A percentile compares a stretch with the other conserved stretches of the same genome.
These are phyloP conservation scores for Trichosporon sp. DNA, from an alignment of 1,284 basidiomycete genomes.

Conservation along the genomic window DNA sequence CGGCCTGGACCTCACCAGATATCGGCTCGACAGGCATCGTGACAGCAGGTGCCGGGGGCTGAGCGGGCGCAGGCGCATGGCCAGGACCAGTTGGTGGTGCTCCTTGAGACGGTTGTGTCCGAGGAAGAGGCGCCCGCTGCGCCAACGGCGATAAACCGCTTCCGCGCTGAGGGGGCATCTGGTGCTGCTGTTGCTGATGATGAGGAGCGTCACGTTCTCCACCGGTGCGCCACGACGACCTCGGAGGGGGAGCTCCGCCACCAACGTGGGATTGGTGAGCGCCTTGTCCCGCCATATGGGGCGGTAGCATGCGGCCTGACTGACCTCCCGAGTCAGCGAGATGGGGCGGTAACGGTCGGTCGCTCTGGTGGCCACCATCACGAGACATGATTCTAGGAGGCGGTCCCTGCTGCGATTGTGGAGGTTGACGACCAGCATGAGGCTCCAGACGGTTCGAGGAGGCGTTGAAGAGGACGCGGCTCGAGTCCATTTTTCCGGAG, in stretches of 20 bases:
- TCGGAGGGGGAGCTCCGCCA: slow-evolving; percentile 13
- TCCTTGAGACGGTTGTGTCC: not conserved
- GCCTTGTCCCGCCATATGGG: slow-evolving; percentile 26
- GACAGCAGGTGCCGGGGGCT: slow-evolving; percentile 23
- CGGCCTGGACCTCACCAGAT: slow-evolving; percentile 59
- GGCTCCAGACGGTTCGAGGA: slow-evolving; percentile 74
- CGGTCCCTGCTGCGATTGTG: slow-evolving; percentile 29
- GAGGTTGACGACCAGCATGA: slow-evolving; percentile 32
- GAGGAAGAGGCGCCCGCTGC: not conserved
- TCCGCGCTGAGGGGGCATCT: not conserved
- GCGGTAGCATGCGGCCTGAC: slow-evolving; percentile 29
- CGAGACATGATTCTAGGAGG: slow-evolving; percentile 46
- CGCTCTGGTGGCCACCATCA: slow-evolving; percentile 11
- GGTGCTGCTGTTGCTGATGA: slow-evolving; percentile 30
- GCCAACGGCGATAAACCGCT: not conserved
- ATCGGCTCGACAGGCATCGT: not conserved
- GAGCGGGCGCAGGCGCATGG: not conserved
- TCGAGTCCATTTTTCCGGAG: slow-evolving; percentile 11
- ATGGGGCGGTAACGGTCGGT: slow-evolving; percentile 24
- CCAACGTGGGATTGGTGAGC: not conserved
- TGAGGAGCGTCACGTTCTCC: slow-evolving; percentile 52
- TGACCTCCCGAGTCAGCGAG: slow-evolving; percentile 7
- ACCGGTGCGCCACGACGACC: slow-evolving; percentile 32
- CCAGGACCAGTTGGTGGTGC: not conserved
- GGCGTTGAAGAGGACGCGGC: slow-evolving; percentile 78